A percentile compares a stretch with the other conserved stretches of the same genome.
Evolutionary conservation across 345 rosid genomes (phyloP).

Genomic region (Draba incana): DNA sequence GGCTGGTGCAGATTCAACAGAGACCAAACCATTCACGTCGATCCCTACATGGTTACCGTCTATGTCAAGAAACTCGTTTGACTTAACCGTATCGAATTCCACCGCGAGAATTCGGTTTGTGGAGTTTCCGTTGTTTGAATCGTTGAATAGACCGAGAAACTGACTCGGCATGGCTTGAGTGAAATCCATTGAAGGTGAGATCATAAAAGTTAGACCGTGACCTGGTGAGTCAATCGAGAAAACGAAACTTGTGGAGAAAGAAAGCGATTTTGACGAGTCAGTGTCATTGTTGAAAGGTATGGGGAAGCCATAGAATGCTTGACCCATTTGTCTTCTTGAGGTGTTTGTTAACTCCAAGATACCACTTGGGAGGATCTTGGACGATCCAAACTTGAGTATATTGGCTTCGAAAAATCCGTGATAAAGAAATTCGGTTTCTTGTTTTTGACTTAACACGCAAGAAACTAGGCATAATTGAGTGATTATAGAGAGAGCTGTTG

Average conservation of each 20-base stretch:
- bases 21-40: slow-evolving; percentile 53
- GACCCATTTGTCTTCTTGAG: slow-evolving; percentile 45
- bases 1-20: slow-evolving; percentile 47
- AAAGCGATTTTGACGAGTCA: slow-evolving; percentile 33
- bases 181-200: slow-evolving; percentile 45
- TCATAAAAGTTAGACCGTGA: slow-evolving; percentile 50
- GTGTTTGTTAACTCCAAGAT: slow-evolving; percentile 60
- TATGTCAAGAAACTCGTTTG: slow-evolving; percentile 51
- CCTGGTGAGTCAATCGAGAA: slow-evolving; percentile 49
- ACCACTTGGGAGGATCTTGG: slow-evolving; percentile 53
- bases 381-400: slow-evolving; percentile 45
- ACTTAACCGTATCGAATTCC: slow-evolving; percentile 56
- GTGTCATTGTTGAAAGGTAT: slow-evolving; percentile 42
- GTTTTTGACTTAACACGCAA: slow-evolving; percentile 39
- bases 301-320: slow-evolving; percentile 51
- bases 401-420: slow-evolving; percentile 50
- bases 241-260: slow-evolving; percentile 52
- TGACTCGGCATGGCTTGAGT: slow-evolving; percentile 24
- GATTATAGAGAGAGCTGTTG: slow-evolving; percentile 25
- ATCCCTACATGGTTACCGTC: slow-evolving; percentile 62
- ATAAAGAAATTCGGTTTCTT: slow-evolving; percentile 43
- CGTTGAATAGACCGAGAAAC: slow-evolving; percentile 61
- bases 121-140: slow-evolving; percentile 38
- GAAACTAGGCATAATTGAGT: slow-evolving; percentile 32
- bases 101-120: slow-evolving; percentile 58